Evolutionary conservation across 2,329 filamentous ascomycete species (phyloP).

Genomic region (Pyricularia grisea): DNA sequence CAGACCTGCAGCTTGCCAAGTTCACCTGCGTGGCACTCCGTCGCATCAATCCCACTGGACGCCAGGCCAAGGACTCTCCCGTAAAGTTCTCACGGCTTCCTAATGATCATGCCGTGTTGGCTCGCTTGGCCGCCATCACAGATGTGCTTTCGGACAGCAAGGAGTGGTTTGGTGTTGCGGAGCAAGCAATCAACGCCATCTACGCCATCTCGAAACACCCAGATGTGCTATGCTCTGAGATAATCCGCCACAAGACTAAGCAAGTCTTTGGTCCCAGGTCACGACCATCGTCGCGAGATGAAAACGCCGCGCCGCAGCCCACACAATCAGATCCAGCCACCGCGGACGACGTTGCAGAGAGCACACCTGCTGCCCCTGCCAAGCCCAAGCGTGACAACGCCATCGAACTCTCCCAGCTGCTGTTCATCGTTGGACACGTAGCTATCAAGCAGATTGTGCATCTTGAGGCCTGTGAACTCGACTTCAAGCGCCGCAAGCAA

Average conservation of each 20-base stretch:
- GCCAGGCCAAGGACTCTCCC: conserved; percentile 65
- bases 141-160: conserved; percentile 83
- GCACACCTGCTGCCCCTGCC: not conserved
- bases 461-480: conserved; percentile 90
- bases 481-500: conserved; percentile 94
- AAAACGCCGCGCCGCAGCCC: conserved; percentile 11
- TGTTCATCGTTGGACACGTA: conserved; percentile 93
- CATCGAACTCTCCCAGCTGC: conserved; percentile 73
- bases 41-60: conserved; percentile 78
- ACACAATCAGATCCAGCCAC: conserved; percentile 4
- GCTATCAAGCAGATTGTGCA: conserved; percentile 99
- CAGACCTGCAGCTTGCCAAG: conserved; percentile 81
- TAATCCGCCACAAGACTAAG: conserved; percentile 78
- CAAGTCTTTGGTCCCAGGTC: conserved; percentile 53
- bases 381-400: conserved; percentile 57
- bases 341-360: conserved; percentile 18
- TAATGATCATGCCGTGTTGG: conserved; percentile 85
- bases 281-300: conserved; percentile 9
- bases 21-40: conserved; percentile 91
- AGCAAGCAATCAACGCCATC: conserved; percentile 92
- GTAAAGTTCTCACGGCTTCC: conserved; percentile 67
- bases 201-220: conserved; percentile 92
- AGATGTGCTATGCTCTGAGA: conserved; percentile 84
- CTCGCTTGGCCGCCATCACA: conserved; percentile 71
- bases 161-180: conserved; percentile 81